These are phyloP conservation scores for Neospora caninum DNA, from an alignment of 169 alveolate species.

Conservation along the genomic window DNA sequence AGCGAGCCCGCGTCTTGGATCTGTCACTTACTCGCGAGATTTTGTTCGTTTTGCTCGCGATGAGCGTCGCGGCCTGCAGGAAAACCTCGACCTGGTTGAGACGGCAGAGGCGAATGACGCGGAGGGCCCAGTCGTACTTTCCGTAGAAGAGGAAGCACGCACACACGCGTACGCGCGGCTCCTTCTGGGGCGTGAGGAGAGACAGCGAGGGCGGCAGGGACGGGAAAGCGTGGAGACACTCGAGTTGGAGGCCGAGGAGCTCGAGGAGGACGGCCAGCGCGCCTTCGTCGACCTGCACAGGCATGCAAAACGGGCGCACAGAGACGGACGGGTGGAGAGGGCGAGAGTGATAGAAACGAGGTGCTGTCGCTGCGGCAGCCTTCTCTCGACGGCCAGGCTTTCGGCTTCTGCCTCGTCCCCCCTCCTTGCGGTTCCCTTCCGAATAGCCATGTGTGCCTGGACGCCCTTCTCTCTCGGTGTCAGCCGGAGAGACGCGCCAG, in stretches of 20 bases:
- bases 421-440: too few species aligned
- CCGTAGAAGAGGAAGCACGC: slow-evolving; percentile 37
- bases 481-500: too few species aligned
- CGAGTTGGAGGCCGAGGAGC: slow-evolving; percentile 45
- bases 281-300: slow-evolving; percentile 46
- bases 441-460: too few species aligned
- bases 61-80: slow-evolving; percentile 47
- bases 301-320: background rate
- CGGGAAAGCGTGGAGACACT: slow-evolving; percentile 51
- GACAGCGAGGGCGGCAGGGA: slow-evolving; percentile 32
- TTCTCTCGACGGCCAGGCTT: too few species aligned
- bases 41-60: slow-evolving; percentile 42
- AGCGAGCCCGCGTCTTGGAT: background rate
- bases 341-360: too few species aligned
- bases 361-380: too few species aligned
- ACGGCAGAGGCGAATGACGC: slow-evolving; percentile 44
- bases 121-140: slow-evolving; percentile 41
- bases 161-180: slow-evolving; percentile 49
- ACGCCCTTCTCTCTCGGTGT: too few species aligned
- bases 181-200: slow-evolving; percentile 45
- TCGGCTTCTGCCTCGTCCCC: too few species aligned
- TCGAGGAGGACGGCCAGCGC: slow-evolving; percentile 42
- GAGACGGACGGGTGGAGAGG: background rate
- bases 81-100: slow-evolving; percentile 52
- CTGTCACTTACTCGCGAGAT: slow-evolving; percentile 17